phyloP scores from a whole-genome alignment of 495 filamentous ascomycete genomes.

The Penicillium lividum region DNA sequence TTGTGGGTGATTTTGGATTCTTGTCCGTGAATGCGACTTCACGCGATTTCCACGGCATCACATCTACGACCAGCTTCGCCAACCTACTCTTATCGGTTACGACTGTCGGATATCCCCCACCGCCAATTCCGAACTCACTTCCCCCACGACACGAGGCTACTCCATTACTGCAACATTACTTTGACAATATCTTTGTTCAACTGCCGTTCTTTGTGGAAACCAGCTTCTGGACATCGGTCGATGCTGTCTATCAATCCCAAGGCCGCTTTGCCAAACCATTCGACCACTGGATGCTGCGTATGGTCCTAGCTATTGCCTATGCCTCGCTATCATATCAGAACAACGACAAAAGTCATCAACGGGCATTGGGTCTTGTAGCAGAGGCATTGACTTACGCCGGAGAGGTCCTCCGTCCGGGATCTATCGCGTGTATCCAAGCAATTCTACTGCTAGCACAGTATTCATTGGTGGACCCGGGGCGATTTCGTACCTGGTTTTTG shows the following conservation, averaged over 20 bases:
- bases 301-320: conserved; percentile 82
- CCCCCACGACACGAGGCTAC: conserved; percentile 66
- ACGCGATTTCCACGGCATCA: conserved; percentile 85
- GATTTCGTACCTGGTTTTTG: conserved; percentile 89
- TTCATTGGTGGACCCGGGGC: conserved; percentile 80
- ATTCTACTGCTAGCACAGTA: conserved; percentile 84
- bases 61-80: conserved; percentile 81
- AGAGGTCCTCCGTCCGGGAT: conserved; percentile 78
- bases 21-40: conserved; percentile 91
- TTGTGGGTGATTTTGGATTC: conserved; percentile 81
- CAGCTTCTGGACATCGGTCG: conserved; percentile 70
- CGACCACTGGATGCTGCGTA: conserved; percentile 82
- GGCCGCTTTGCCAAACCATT: conserved; percentile 62
- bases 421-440: conserved; percentile 78
- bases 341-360: conserved; percentile 61
- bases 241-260: conserved; percentile 71
- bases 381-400: conserved; percentile 75
- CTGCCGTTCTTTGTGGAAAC: conserved; percentile 80
- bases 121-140: conserved; percentile 55
- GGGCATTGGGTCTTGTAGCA: conserved; percentile 65
- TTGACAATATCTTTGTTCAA: conserved; percentile 75
- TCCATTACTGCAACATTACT: conserved; percentile 74
- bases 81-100: conserved; percentile 76
- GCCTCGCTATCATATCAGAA: conserved; percentile 67
- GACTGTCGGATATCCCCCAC: conserved; percentile 62